Evolutionary conservation across 2,329 filamentous ascomycete species (phyloP).

Genomic region (Diaporthe caulivora): DNA sequence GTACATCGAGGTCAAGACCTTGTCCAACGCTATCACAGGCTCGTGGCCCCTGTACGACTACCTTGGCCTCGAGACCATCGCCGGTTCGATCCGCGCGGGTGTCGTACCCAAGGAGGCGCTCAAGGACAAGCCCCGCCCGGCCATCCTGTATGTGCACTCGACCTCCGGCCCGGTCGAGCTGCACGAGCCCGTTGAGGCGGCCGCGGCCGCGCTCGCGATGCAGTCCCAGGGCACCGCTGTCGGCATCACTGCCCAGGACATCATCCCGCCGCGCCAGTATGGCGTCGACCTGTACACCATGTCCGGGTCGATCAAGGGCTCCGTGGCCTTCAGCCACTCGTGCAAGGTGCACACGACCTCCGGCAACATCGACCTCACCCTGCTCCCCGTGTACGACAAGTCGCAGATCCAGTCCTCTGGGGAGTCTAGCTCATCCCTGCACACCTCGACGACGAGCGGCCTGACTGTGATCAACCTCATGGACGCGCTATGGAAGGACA

Average conservation of each 20-base stretch:
- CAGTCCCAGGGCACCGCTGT: conserved; percentile 12
- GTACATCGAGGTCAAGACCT: conserved; percentile 56
- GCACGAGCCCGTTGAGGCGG: conserved; percentile 53
- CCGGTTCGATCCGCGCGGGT: conserved; percentile 56
- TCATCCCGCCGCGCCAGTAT: conserved; percentile 62
- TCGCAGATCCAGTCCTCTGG: conserved; percentile 34
- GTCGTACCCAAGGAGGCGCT: conserved; percentile 57
- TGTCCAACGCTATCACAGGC: conserved; percentile 59
- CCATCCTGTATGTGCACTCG: conserved; percentile 56
- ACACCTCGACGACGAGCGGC: conserved; percentile 60
- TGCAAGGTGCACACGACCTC: conserved; percentile 55
- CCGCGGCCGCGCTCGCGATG: conserved; percentile 31
- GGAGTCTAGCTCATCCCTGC: conserved; percentile 45
- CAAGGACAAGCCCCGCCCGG: conserved; percentile 51
- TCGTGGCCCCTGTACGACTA: conserved; percentile 65
- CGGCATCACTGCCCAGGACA: conserved; percentile 26
- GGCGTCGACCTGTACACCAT: conserved; percentile 56
- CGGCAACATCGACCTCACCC: conserved; percentile 54
- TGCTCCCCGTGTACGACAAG: conserved; percentile 59
- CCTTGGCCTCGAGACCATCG: conserved; percentile 57
- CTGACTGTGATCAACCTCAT: conserved; percentile 52
- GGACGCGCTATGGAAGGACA: conserved; percentile 58
- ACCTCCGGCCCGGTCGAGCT: conserved; percentile 59
- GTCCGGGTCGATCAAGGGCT: conserved; percentile 58
- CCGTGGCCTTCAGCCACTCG: conserved; percentile 54